Evolutionary conservation across 352 stramenopile species (phyloP).

Genomic region (Pythium graminicola): DNA sequence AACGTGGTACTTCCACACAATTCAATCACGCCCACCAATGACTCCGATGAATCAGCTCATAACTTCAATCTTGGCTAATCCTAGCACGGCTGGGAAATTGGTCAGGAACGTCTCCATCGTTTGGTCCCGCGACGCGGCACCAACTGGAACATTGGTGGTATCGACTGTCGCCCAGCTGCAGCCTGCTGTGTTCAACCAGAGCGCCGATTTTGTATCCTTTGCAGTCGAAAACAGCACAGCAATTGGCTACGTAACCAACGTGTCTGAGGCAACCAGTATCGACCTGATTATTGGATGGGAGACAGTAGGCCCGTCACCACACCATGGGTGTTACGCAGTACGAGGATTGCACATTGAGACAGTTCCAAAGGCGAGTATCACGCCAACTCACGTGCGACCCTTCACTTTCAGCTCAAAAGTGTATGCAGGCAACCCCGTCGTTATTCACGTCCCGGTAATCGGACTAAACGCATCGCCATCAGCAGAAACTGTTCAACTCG

Average conservation of each 20-base stretch:
- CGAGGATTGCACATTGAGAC: slow-evolving; percentile 16
- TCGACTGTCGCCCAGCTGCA: background rate
- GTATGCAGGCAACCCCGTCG: slow-evolving; percentile 10
- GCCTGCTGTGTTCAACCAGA: slow-evolving; percentile 5
- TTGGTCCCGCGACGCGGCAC: slow-evolving; percentile 2
- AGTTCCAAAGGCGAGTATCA: slow-evolving; percentile 1
- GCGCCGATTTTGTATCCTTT: slow-evolving; percentile 7
- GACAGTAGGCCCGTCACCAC: no score
- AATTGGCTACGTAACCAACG: slow-evolving; percentile 10
- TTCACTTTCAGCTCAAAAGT: slow-evolving; percentile 28
- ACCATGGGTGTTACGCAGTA: slow-evolving; percentile 11
- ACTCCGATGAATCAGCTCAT: background rate
- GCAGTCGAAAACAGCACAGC: background rate
- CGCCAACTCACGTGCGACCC: slow-evolving; percentile 8
- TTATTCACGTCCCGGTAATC: slow-evolving; percentile 25
- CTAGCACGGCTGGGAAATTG: background rate
- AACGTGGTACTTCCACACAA: slow-evolving; percentile 7
- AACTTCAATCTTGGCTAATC: background rate
- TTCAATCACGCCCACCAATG: background rate
- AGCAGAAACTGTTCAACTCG: slow-evolving; percentile 2
- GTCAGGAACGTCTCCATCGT: slow-evolving; percentile 9
- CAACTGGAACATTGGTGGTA: background rate
- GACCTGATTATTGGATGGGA: slow-evolving; percentile 20
- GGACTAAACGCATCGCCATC: background rate
- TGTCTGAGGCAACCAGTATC: slow-evolving; percentile 2